These are phyloP conservation scores for Pseudocercospora ulei DNA, from an alignment of 2,329 filamentous ascomycete genomes.

Conservation along the genomic window DNA sequence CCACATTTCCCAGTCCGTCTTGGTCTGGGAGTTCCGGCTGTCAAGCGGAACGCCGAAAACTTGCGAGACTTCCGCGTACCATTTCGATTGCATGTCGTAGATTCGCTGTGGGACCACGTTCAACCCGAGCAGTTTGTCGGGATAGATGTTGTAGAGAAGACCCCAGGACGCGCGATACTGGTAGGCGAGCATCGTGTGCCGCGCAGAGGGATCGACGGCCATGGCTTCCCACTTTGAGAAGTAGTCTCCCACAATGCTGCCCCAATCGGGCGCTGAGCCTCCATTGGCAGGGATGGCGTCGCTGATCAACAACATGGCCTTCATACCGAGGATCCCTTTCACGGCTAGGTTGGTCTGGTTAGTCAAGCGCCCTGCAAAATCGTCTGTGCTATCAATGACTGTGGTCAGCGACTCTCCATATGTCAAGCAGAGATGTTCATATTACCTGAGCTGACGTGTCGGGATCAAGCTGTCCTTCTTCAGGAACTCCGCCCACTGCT, in stretches of 20 bases:
- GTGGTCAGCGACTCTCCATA: background rate
- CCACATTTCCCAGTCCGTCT: conserved; percentile 44
- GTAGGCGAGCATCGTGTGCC: conserved; percentile 12
- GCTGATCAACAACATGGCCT: conserved; percentile 24
- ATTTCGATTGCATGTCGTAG: conserved; percentile 29
- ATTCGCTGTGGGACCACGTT: conserved; percentile 24
- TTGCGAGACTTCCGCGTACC: conserved; percentile 27
- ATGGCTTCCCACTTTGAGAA: conserved; percentile 8
- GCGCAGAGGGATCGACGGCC: conserved; percentile 9
- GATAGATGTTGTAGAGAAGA: conserved; percentile 30
- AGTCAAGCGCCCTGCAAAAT: conserved; percentile 47
- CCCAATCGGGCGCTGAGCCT: background rate
- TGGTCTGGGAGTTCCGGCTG: conserved; percentile 29
- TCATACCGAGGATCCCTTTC: conserved; percentile 31
- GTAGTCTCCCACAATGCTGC: background rate
- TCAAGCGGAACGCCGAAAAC: conserved; percentile 30
- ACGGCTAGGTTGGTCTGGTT: conserved; percentile 35
- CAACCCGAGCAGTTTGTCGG: conserved; percentile 26
- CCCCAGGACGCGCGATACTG: conserved; percentile 17
- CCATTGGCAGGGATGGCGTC: background rate
- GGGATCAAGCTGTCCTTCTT: conserved; percentile 46
- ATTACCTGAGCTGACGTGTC: conserved; percentile 42
- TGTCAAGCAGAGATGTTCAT: background rate
- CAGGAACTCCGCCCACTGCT: conserved; percentile 47
- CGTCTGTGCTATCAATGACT: conserved; percentile 38